phyloP scores from a whole-genome alignment of 306 rosid genomes.

The Ziziphus jujuba region DNA sequence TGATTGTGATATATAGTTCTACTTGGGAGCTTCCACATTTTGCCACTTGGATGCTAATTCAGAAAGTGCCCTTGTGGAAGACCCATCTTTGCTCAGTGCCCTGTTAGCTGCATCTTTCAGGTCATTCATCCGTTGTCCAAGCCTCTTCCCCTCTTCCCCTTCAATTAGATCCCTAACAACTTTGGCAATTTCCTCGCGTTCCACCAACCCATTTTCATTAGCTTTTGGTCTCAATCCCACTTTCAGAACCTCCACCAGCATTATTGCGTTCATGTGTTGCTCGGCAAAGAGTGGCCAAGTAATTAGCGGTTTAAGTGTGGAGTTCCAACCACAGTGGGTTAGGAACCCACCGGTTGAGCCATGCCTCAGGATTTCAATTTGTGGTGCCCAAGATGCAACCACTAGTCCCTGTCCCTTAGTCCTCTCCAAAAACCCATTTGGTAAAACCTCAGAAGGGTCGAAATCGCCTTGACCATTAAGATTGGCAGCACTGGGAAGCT shows the following conservation, averaged over 20 bases:
- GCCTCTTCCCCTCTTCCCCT: constrained; percentile 35
- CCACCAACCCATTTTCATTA: constrained; percentile 20
- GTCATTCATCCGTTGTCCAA: constrained; percentile 20
- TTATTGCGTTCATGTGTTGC: constrained; percentile 23
- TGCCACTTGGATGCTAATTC: constrained; percentile 36
- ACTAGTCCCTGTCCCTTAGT: constrained; percentile 10
- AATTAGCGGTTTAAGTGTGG: constrained; percentile 16
- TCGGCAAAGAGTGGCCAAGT: constrained; percentile 35
- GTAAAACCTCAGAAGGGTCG: not conserved
- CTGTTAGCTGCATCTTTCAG: constrained; percentile 23
- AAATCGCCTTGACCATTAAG: not conserved
- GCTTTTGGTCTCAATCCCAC: constrained; percentile 34
- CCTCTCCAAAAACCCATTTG: constrained; percentile 25
- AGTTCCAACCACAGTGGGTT: constrained; percentile 36
- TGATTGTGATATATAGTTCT: not conserved
- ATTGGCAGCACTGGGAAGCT: constrained; percentile 7
- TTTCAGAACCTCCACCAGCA: constrained; percentile 17
- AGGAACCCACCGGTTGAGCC: constrained; percentile 23
- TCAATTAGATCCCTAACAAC: constrained; percentile 29
- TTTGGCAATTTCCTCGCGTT: constrained; percentile 31
- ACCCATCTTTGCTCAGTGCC: constrained; percentile 37
- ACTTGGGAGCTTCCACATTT: not conserved
- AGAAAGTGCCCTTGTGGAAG: constrained; percentile 34
- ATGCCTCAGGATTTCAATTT: constrained; percentile 11
- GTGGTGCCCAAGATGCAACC: constrained; percentile 26